Base-by-base conservation (phyloP, 352 stramenopile species). In the Globisporangium ultimum region DNA sequence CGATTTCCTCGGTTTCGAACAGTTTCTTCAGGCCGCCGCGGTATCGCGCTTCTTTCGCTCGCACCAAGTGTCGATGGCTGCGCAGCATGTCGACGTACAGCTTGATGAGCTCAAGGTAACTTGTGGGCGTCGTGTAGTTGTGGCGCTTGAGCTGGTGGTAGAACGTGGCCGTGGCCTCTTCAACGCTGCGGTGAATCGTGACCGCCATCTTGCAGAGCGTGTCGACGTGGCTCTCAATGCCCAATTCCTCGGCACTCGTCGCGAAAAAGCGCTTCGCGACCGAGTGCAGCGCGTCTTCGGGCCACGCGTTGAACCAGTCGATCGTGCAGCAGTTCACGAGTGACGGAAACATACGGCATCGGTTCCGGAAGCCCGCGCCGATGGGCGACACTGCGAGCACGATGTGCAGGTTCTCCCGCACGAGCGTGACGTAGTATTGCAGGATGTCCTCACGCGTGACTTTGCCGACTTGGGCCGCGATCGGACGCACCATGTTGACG, bases 281-380 rank as follows among this genome's bases (percentile, higher is more conserved):
- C 3, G 85, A 97, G 63, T 89, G 86, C 3, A 98, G 74, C 10
- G 95, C 95, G 51, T 98, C 94, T 59, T 97, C 87, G 0, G 95
- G 95, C 95, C 95, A 98, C 20, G 94, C 86, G 53, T 97, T 96
- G 72, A 98, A 98, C 95, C 95, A 98, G 60, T 98, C 94, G 65
- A 98, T 98, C 45, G 88, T 96, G 53, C 90, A 97, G 72, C 88
- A 98, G 58, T 98, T 98, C 6, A 97, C 91, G 3, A 98, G 74
- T 48, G 91, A 97, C 48, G 92, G 94, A 53, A 98, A 98, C 87
- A 97, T 97, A 13, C 91, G 87, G 57, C 91, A 98, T 0, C 93
- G 88, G 38, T 93, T 97, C 2, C 93, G 81, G 57, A 98, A 98
- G n/a, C 84, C 80, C 1, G 78, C 78, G 12, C 93, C 93, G 48